phyloP scores from a whole-genome alignment of 345 rosid species.

The Mercurialis annua region DNA sequence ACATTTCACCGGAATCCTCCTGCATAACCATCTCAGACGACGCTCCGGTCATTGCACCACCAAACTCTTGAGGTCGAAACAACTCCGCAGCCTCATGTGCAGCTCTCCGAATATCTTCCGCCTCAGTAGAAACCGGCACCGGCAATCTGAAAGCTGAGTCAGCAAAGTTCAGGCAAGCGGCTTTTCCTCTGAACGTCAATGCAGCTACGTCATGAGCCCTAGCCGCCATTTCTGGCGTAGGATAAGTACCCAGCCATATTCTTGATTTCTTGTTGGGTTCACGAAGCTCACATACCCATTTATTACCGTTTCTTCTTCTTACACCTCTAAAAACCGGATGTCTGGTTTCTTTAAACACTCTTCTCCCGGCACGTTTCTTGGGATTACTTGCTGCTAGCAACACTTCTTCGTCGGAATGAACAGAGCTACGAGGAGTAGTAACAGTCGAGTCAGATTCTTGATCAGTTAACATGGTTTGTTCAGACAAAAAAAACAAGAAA shows the following conservation, averaged over 20 bases:
- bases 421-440: no score
- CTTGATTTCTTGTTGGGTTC: conserved; percentile 55
- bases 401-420: conserved; percentile 20
- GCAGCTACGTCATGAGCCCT: conserved; percentile 81
- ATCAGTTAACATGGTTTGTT: background rate
- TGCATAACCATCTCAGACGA: background rate
- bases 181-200: conserved; percentile 55
- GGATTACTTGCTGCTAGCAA: conserved; percentile 19
- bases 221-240: conserved; percentile 74
- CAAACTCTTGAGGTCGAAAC: conserved; percentile 38
- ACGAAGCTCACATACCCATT: conserved; percentile 75
- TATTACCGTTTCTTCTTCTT: conserved; percentile 47
- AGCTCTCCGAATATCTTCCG: conserved; percentile 38
- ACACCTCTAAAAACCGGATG: conserved; percentile 72
- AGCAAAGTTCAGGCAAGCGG: conserved; percentile 67
- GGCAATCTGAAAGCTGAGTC: conserved; percentile 67
- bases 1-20: conserved; percentile 20
- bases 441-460: background rate
- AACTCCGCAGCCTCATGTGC: conserved; percentile 58
- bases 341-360: conserved; percentile 63
- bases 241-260: conserved; percentile 78
- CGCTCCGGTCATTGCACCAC: background rate
- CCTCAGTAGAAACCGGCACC: conserved; percentile 44
- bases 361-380: conserved; percentile 37
- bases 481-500: no score